A percentile compares a stretch with the other conserved stretches of the same genome.
Evolutionary conservation across 768 basidiomycete species (phyloP).

Genomic region (Fibroporia radiculosa): DNA sequence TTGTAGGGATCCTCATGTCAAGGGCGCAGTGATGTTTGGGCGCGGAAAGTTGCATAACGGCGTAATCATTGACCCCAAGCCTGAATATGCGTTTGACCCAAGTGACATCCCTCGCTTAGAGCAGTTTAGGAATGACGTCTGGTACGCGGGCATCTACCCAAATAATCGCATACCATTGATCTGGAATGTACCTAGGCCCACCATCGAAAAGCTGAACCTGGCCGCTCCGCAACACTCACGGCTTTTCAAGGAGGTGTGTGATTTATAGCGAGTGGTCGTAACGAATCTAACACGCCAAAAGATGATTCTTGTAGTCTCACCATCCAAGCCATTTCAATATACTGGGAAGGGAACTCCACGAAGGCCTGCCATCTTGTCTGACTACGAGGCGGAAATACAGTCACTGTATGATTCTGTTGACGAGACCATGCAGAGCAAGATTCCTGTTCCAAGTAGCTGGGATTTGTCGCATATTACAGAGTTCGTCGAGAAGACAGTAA

Average conservation of each 20-base stretch:
- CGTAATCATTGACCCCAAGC: conserved; percentile 30
- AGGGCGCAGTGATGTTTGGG: conserved; percentile 32
- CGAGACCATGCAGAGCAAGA: conserved; percentile 24
- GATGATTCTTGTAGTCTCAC: conserved; percentile 26
- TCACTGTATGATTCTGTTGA: conserved; percentile 28
- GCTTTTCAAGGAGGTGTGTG: conserved; percentile 39
- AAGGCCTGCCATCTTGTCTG: conserved; percentile 19
- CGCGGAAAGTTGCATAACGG: conserved; percentile 32
- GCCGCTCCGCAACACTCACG: conserved; percentile 37
- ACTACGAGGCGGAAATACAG: conserved; percentile 35
- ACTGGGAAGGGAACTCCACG: conserved; percentile 27
- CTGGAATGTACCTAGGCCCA: conserved; percentile 15
- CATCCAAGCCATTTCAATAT: conserved; percentile 24
- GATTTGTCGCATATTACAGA: conserved; percentile 12
- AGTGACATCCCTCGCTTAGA: conserved; percentile 20
- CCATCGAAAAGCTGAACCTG: conserved; percentile 31
- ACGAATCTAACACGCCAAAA: conserved; percentile 7
- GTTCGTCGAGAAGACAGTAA: conserved; percentile 27
- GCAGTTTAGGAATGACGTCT: conserved; percentile 30
- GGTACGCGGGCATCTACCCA: too few relatives aligned
- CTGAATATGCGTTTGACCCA: conserved; percentile 24
- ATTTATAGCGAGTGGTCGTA: background rate
- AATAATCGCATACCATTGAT: too few relatives aligned
- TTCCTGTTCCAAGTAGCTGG: conserved; percentile 24
- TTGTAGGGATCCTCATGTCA: conserved; percentile 26